A percentile compares a stretch with the other conserved stretches of the same genome.
Conservation (phyloP, 163 green algal genomes). For the Smithsoniella earleae region DNA sequence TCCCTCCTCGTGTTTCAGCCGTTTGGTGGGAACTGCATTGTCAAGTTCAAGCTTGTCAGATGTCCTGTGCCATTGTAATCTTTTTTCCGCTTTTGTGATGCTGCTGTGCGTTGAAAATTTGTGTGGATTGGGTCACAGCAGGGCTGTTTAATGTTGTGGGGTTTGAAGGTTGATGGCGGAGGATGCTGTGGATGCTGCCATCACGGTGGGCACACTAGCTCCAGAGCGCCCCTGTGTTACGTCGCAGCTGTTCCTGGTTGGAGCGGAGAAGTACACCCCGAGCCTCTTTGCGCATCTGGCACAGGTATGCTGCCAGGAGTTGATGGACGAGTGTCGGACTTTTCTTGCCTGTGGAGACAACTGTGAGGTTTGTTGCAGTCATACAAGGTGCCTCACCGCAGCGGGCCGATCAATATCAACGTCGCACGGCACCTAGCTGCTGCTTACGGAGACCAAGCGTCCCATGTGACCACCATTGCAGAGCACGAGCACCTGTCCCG, state of each 20-base stretch:
- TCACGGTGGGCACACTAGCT: constrained; percentile 35
- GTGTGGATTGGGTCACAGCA: too few species aligned
- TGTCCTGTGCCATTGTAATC: too few species aligned
- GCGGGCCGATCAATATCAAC: constrained; percentile 52
- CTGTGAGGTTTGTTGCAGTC: neutral
- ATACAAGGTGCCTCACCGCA: constrained; percentile 48
- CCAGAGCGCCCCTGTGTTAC: constrained; percentile 40
- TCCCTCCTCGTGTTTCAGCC: too few species aligned
- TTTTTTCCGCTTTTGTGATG: too few species aligned
- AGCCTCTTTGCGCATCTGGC: constrained; percentile 38
- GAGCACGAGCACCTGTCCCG: constrained; percentile 57
- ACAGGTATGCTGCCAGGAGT: constrained; percentile 19
- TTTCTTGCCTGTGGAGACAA: neutral
- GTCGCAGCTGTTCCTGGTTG: constrained; percentile 43
- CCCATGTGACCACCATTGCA: constrained; percentile 59
- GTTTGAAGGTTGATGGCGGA: constrained; percentile 79
- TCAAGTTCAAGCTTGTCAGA: too few species aligned
- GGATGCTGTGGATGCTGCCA: constrained; percentile 67
- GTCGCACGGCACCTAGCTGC: constrained; percentile 63
- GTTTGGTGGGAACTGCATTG: too few species aligned
- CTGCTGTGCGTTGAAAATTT: too few species aligned
- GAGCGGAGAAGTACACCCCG: constrained; percentile 40
- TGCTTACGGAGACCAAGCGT: constrained; percentile 78
- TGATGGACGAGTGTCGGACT: neutral
- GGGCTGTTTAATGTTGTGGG: too few species aligned